phyloP scores from a whole-genome alignment of 106 monocot genomes.

The Acanthochlamys bracteata region DNA sequence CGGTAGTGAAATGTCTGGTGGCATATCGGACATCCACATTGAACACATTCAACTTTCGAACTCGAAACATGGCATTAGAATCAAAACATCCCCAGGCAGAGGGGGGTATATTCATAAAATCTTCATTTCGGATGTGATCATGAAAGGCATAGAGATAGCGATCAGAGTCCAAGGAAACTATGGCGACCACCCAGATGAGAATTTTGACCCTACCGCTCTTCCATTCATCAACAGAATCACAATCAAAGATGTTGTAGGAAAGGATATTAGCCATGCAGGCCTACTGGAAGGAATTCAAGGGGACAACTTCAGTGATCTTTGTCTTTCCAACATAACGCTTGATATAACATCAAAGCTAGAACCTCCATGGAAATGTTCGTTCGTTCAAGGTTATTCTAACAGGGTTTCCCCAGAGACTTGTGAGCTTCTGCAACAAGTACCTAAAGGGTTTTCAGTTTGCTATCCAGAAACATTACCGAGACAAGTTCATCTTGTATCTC shows the following conservation, averaged over 20 bases:
- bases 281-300: constrained; percentile 23
- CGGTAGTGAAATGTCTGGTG: constrained; percentile 49
- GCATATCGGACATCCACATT: constrained; percentile 22
- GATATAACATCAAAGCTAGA: constrained; percentile 6
- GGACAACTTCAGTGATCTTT: constrained; percentile 29
- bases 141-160: constrained; percentile 20
- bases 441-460: constrained; percentile 1
- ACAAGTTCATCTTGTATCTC: too few species aligned
- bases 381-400: constrained; percentile 27
- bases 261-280: constrained; percentile 25
- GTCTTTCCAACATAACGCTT: constrained; percentile 24
- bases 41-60: constrained; percentile 22
- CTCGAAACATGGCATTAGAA: constrained; percentile 19
- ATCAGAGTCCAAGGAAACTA: constrained; percentile 24
- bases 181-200: constrained; percentile 32
- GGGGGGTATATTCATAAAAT: constrained; percentile 31
- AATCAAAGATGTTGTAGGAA: constrained; percentile 23
- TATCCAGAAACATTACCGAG: background rate
- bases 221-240: constrained; percentile 21
- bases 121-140: constrained; percentile 9
- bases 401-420: constrained; percentile 22
- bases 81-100: constrained; percentile 28
- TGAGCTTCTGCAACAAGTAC: constrained; percentile 4
- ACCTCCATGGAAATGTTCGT: constrained; percentile 29
- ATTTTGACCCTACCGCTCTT: constrained; percentile 23